Conservation (phyloP, 139 green algal genomes). For the Ulvella scutata region DNA sequence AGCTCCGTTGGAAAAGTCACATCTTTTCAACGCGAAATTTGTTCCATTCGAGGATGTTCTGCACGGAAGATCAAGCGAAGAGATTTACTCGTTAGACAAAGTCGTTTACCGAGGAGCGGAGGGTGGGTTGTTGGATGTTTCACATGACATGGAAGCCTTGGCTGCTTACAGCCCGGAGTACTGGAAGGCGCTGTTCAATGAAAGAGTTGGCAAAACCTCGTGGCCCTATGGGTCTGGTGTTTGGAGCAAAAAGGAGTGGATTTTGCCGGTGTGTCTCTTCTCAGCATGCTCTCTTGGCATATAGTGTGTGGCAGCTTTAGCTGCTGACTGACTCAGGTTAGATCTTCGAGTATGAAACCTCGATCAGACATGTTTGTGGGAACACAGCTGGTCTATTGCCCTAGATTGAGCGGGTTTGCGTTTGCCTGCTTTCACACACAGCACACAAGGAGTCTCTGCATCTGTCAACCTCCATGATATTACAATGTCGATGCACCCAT, state of each 20-base stretch:
- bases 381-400: too few species aligned
- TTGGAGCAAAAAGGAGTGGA: conserved; percentile 99
- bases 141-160: conserved; percentile 89
- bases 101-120: conserved; percentile 75
- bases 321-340: too few species aligned
- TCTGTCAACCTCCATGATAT: too few species aligned
- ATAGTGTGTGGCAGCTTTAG: too few species aligned
- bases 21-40: conserved; percentile 76
- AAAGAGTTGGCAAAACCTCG: conserved; percentile 66
- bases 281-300: too few species aligned
- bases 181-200: conserved; percentile 90
- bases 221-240: conserved; percentile 97
- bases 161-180: conserved; percentile 70
- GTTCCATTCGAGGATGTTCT: conserved; percentile 73
- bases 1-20: conserved; percentile 24
- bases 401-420: too few species aligned
- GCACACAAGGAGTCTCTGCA: too few species aligned
- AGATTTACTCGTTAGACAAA: conserved; percentile 87
- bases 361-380: too few species aligned
- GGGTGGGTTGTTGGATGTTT: conserved; percentile 86
- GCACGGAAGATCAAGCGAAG: conserved; percentile 14
- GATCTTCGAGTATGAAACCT: too few species aligned
- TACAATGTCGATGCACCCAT: too few species aligned
- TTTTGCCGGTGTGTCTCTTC: conserved; percentile 62
- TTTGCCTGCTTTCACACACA: too few species aligned